A percentile compares a stretch with the other conserved stretches of the same genome.
phyloP scores from a whole-genome alignment of 257 asterid species.

The Agastache rugosa region DNA sequence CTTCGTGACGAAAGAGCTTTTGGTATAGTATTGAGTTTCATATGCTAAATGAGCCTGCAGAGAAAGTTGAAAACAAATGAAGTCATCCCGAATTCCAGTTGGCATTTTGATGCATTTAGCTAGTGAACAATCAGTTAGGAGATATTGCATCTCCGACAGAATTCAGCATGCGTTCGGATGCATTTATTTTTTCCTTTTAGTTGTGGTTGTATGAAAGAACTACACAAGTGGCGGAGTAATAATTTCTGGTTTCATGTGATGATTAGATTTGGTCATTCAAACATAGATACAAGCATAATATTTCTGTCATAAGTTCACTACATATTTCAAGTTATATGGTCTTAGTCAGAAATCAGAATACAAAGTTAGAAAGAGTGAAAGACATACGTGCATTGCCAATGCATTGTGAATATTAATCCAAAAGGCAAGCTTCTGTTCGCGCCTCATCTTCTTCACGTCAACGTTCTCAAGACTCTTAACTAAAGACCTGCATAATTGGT shows the following conservation, averaged over 20 bases:
- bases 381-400: constrained; percentile 84
- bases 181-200: not conserved
- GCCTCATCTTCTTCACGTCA: constrained; percentile 76
- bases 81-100: constrained; percentile 4
- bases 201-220: not conserved
- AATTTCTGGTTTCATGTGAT: too few species aligned
- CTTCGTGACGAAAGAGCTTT: constrained; percentile 68
- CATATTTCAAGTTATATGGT: not conserved
- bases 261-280: not conserved
- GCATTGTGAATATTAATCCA: constrained; percentile 94
- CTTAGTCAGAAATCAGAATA: constrained; percentile 10
- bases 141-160: not conserved
- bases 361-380: constrained; percentile 25
- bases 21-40: constrained; percentile 76
- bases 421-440: constrained; percentile 86
- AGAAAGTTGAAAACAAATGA: constrained; percentile 23
- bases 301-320: not conserved
- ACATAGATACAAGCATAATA: constrained; percentile 18
- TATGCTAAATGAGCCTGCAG: constrained; percentile 92
- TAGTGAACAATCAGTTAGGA: not conserved
- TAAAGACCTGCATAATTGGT: constrained; percentile 59
- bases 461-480: constrained; percentile 81
- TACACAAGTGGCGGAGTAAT: not conserved
- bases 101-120: constrained; percentile 4
- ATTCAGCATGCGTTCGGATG: not conserved